Base-by-base conservation (phyloP, 2,329 filamentous ascomycete genomes). In the Neofusicoccum parvum region DNA sequence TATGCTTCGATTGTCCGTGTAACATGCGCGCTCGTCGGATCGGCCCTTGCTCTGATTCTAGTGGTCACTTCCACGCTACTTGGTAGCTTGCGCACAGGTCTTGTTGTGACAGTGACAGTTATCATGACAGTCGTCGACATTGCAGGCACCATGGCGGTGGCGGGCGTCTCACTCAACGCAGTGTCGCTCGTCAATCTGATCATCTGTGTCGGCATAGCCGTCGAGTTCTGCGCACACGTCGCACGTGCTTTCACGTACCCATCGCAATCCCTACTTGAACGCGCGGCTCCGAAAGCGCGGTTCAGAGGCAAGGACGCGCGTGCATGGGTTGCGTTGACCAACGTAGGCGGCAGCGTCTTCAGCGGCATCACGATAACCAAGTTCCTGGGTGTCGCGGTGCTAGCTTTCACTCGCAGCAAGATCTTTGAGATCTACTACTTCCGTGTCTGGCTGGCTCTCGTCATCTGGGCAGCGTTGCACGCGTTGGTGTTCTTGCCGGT, bases 341-440 rank as follows among this genome's bases (percentile, higher is more conserved):
- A 97, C 71, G 94, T 99, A 0, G 95, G 95, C 2, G 92, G 91
- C 5, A 95, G 91, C 51, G 96, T 99, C 12, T 96, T 99, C 74
- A 96, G 91, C 37, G 95, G 95, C 2, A 99, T 99, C 76, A 98
- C 94, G 0, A 84, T 99, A 62, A 99, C 95, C 2, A 99, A 99
- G 79, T 85, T 99, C 1, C 82, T 99, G 1, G 95, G 95, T 3
- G 94, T 99, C 0, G 90, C 86, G 51, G 95, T 99, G 41, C 83
- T 99, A 20, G 95, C 95, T 0, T 99, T 97, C 74, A 99, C 95
- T 7, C 84, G 92, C 60, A 96, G 92, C 78, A 99, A 98, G 86
- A 99, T 99, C 74, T 99, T 99, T 73, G 96, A 99, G 81, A 92
- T 99, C 66, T 99, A 99, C 80, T 99, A 99, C 80, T 99, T 99